These are phyloP conservation scores for Lactarius evosmus DNA, from an alignment of 768 basidiomycete species.

Conservation along the genomic window DNA sequence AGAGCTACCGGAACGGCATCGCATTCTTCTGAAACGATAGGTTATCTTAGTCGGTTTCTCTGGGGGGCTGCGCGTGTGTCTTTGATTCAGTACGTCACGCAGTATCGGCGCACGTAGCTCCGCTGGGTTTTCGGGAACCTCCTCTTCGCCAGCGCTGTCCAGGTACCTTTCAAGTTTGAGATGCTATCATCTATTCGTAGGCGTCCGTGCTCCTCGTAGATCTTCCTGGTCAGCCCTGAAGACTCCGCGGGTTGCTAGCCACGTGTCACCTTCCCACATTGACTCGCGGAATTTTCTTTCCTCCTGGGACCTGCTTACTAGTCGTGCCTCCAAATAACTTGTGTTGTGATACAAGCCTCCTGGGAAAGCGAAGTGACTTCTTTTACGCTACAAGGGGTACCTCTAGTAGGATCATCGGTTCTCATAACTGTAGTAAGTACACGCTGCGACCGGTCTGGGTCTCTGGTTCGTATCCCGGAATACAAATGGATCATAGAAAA, in stretches of 20 bases:
- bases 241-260: too few relatives aligned
- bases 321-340: not conserved
- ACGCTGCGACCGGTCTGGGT: too few relatives aligned
- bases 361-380: not conserved
- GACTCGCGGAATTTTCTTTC: not conserved
- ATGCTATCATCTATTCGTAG: not conserved
- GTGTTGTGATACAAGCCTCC: not conserved
- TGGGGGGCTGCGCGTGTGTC: not conserved
- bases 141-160: not conserved
- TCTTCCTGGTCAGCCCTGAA: too few relatives aligned
- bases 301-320: not conserved
- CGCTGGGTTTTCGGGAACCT: not conserved
- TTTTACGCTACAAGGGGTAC: too few relatives aligned
- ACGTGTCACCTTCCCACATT: not conserved
- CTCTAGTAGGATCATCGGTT: too few relatives aligned
- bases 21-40: not conserved
- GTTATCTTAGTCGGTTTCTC: not conserved
- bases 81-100: not conserved
- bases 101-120: not conserved
- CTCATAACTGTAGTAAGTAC: too few relatives aligned
- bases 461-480: too few relatives aligned
- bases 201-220: not conserved
- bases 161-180: not conserved
- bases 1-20: not conserved
- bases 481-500: too few relatives aligned